A percentile compares a stretch with the other conserved stretches of the same genome.
Conservation (phyloP, 2,329 filamentous ascomycete species). For the Botrytis aclada region DNA sequence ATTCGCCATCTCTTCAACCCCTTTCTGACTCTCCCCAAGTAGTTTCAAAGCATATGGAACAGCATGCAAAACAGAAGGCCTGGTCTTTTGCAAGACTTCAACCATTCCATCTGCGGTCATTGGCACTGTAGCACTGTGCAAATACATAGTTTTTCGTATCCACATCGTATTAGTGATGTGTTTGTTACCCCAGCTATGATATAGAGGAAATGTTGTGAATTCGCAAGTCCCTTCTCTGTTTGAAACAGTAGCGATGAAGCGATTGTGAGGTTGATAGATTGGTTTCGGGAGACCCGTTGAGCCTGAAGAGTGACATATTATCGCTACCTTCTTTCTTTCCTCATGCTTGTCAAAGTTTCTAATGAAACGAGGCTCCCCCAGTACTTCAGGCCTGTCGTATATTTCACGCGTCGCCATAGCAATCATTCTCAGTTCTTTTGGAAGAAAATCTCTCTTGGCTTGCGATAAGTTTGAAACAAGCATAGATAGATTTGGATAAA, state of each 20-base stretch:
- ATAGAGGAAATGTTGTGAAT: conserved; percentile 56
- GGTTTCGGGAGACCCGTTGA: conserved; percentile 60
- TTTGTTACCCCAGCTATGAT: conserved; percentile 56
- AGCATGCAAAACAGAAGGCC: conserved; percentile 41
- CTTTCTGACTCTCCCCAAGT: fast-evolving
- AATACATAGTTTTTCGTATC: conserved; percentile 47
- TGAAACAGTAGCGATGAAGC: conserved; percentile 44
- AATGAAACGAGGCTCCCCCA: background rate
- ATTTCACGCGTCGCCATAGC: conserved; percentile 9
- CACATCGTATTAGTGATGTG: conserved; percentile 52
- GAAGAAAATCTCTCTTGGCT: background rate
- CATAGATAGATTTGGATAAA: conserved; percentile 17
- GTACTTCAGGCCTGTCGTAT: background rate
- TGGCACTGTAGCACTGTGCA: conserved; percentile 54
- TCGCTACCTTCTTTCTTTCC: conserved; percentile 14
- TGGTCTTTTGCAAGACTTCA: conserved; percentile 41
- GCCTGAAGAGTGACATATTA: conserved; percentile 40
- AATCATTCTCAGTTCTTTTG: background rate
- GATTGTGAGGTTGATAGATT: conserved; percentile 54
- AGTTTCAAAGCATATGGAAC: conserved; percentile 60
- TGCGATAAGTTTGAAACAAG: conserved; percentile 16
- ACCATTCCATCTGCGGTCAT: conserved; percentile 49
- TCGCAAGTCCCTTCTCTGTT: conserved; percentile 40
- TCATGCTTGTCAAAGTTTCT: background rate
- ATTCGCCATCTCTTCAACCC: background rate